Evolutionary conservation across 2,329 filamentous ascomycete genomes (phyloP).

Genomic region (Aspergillus glaucus): DNA sequence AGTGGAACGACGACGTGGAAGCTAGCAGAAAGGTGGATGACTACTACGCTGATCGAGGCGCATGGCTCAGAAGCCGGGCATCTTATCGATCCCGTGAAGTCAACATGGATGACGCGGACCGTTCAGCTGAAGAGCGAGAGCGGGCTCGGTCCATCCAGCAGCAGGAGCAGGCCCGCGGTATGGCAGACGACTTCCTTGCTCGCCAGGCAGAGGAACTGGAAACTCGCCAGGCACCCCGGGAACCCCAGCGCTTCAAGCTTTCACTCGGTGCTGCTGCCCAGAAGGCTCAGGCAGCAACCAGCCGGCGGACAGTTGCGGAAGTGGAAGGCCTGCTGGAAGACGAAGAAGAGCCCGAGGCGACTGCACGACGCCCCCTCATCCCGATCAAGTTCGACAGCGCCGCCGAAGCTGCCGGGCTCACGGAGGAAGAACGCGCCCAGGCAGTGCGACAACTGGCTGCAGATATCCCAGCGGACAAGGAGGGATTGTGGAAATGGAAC

Average conservation of each 20-base stretch:
- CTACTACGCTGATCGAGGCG: slow-evolving; percentile 81
- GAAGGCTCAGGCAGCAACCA: slow-evolving; percentile 53
- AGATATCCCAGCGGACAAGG: slow-evolving; percentile 82
- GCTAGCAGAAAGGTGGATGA: slow-evolving; percentile 62
- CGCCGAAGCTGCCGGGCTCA: slow-evolving; percentile 60
- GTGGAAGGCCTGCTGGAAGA: slow-evolving; percentile 92
- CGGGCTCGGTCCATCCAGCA: slow-evolving; percentile 62
- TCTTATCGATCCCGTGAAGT: slow-evolving; percentile 68
- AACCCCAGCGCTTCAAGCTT: slow-evolving; percentile 79
- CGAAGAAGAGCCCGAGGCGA: slow-evolving; percentile 72
- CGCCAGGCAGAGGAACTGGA: slow-evolving; percentile 72
- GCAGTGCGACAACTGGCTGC: slow-evolving; percentile 75
- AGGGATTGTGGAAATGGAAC: slow-evolving; percentile 84
- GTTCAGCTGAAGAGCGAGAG: slow-evolving; percentile 70
- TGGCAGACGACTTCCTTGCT: slow-evolving; percentile 87
- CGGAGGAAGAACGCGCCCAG: slow-evolving; percentile 79
- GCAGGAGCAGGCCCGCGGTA: slow-evolving; percentile 69
- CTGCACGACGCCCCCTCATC: slow-evolving; percentile 67
- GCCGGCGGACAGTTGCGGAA: slow-evolving; percentile 78
- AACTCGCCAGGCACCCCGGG: slow-evolving; percentile 38
- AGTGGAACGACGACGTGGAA: slow-evolving; percentile 92
- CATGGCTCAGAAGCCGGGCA: slow-evolving; percentile 77
- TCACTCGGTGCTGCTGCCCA: slow-evolving; percentile 85
- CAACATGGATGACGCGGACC: slow-evolving; percentile 73
- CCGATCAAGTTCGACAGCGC: slow-evolving; percentile 75